Percentiles rank a stretch among this genome's conserved stretches.
phyloP scores from a whole-genome alignment of 495 filamentous ascomycete genomes.

The Xylaria telfairii region DNA sequence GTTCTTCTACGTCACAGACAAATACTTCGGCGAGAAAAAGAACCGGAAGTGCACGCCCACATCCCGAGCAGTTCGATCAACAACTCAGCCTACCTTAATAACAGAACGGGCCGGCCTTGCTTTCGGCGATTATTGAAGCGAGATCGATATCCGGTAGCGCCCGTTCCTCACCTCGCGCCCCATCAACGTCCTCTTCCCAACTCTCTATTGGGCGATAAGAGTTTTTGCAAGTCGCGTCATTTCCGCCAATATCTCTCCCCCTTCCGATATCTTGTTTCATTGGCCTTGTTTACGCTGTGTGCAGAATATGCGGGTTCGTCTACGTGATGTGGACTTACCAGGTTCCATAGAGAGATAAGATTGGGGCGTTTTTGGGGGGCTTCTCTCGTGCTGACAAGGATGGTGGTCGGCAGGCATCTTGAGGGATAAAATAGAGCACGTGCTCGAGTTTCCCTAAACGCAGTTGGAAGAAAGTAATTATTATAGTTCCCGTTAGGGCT shows the following conservation, averaged over 20 bases:
- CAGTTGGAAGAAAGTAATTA: not conserved
- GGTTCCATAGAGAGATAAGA: not conserved
- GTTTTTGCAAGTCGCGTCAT: not conserved
- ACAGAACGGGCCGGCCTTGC: not conserved
- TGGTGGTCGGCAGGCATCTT: not conserved
- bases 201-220: slow-evolving; percentile 12
- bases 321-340: not conserved
- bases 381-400: not conserved
- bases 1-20: not conserved
- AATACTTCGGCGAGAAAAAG: not conserved
- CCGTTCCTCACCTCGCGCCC: not conserved
- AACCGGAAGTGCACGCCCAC: not conserved
- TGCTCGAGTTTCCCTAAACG: not conserved
- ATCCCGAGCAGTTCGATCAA: not conserved
- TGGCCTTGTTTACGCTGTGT: not conserved
- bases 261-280: not conserved
- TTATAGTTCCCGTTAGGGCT: not conserved
- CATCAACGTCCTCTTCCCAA: not conserved
- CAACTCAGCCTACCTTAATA: not conserved
- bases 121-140: not conserved
- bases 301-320: slow-evolving; percentile 1
- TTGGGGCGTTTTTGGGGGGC: not conserved
- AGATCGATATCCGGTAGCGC: not conserved
- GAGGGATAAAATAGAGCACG: not conserved
- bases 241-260: not conserved